These are phyloP conservation scores for Scutellaria baicalensis DNA, from an alignment of 257 asterid species.

Conservation along the genomic window DNA sequence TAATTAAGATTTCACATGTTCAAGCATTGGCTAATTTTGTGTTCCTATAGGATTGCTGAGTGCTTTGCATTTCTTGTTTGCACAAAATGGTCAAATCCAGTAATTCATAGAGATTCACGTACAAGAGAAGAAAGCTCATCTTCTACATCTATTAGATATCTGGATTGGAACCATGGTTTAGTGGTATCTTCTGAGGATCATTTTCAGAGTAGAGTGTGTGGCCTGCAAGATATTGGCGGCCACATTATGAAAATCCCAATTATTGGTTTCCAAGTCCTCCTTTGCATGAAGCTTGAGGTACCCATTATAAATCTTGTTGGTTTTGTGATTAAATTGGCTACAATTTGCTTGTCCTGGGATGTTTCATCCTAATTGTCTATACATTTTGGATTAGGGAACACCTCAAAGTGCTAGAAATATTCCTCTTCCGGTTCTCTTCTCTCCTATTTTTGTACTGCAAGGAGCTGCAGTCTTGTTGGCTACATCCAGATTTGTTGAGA, in stretches of 20 bases:
- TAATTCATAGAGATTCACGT: slow-evolving; percentile 63
- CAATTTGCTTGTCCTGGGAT: neutral
- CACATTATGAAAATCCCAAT: slow-evolving; percentile 91
- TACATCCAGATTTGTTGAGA: slow-evolving; percentile 57
- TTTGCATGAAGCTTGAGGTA: slow-evolving; percentile 97
- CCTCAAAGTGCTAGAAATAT: slow-evolving; percentile 64
- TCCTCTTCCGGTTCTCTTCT: slow-evolving; percentile 74
- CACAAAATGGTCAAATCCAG: slow-evolving; percentile 96
- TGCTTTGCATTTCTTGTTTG: slow-evolving; percentile 99
- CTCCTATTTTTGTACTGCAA: slow-evolving; percentile 81
- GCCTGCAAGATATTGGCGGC: slow-evolving; percentile 91
- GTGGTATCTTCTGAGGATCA: slow-evolving; percentile 65
- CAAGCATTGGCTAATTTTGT: slow-evolving; percentile 15
- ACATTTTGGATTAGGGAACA: slow-evolving; percentile 61
- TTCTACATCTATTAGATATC: slow-evolving; percentile 58
- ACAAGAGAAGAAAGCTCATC: slow-evolving; percentile 71
- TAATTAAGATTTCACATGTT: slow-evolving; percentile 15
- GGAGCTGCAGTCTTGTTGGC: slow-evolving; percentile 80
- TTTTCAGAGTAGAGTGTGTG: slow-evolving; percentile 55
- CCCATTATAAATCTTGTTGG: slow-evolving; percentile 9
- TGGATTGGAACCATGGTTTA: slow-evolving; percentile 75
- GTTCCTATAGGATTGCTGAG: slow-evolving; percentile 72
- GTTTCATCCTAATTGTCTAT: slow-evolving; percentile 14
- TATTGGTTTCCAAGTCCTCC: slow-evolving; percentile 79
- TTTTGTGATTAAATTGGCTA: neutral